Base-by-base conservation (phyloP, 805 yeast genomes). In the Saturnispora hagleri region DNA sequence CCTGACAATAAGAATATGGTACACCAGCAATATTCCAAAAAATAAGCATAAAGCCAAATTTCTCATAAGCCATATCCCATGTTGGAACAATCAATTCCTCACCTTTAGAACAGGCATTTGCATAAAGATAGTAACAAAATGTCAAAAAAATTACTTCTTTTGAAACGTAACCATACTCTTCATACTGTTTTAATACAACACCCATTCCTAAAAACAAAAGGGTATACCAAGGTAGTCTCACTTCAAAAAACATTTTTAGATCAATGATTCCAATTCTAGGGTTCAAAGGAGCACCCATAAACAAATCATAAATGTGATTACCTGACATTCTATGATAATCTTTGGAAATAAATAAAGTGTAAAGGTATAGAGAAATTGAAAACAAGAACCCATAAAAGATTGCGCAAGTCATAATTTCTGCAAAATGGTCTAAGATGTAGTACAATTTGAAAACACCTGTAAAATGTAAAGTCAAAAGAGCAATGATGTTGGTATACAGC, bases 1-100 rank as follows among this genome's bases (percentile, higher is more conserved):
- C 84, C 65, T 89, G 97, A 70, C 97, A 89, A 73, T 93, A 93
- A 43, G 98, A 91, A 81, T 83, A 93, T 47, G 99, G 99, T 42
- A 93, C 99, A 62, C 99, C 99, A 33, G 97, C 97, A 67, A 93
- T 89, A 73, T 93, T 93, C 99, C 99, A 93, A 76, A 93, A 93
- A 61, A 90, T 81, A 58, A 93, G 79, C 98, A 93, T 90, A 75
- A 93, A 93, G n/a, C 99, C 99, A 62, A 93, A 93, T 72, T 93
- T 93, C 69, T 93, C 99, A 69, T 93, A 93, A 33, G 96, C 97
- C 97, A 93, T 91, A 69, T 93, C 99, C 98, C 99, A 93, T 18
- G 96, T 86, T 60, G 98, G 96, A 56, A 90, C 96, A 66, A 93
- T 93, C 61, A 91, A 74, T 68, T 93, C 98, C 71, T 93, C 99